Conservation (phyloP, 768 basidiomycete species). For the Phylloporus sp. region DNA sequence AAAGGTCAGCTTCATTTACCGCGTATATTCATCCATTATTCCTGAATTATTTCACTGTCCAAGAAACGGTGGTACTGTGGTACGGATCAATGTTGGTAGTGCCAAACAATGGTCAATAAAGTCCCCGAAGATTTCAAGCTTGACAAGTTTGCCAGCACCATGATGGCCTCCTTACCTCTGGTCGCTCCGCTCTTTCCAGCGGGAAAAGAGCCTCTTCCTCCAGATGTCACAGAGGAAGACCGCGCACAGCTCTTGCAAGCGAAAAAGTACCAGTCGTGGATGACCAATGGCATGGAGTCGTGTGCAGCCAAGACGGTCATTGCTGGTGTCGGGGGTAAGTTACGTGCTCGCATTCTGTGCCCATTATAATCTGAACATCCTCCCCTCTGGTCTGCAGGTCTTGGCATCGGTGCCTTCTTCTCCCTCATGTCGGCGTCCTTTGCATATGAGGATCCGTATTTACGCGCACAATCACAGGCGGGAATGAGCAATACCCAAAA, state of each 20-base stretch:
- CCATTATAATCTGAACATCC: neutral
- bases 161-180: slow-evolving; percentile 29
- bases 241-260: slow-evolving; percentile 58
- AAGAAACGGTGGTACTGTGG: too few species aligned
- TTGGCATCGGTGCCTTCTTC: slow-evolving; percentile 92
- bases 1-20: too few species aligned
- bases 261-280: slow-evolving; percentile 75
- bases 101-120: too few species aligned
- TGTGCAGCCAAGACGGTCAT: slow-evolving; percentile 81
- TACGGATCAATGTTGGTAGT: too few species aligned
- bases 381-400: slow-evolving; percentile 46
- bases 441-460: slow-evolving; percentile 89
- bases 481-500: slow-evolving; percentile 68
- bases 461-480: slow-evolving; percentile 58
- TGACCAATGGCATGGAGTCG: slow-evolving; percentile 73
- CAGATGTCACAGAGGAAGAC: slow-evolving; percentile 81
- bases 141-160: neutral
- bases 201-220: slow-evolving; percentile 86
- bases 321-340: slow-evolving; percentile 78
- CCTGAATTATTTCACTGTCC: too few species aligned
- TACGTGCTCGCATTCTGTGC: slow-evolving; percentile 3
- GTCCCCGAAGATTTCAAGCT: slow-evolving; percentile 1
- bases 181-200: slow-evolving; percentile 75
- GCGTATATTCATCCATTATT: too few species aligned
- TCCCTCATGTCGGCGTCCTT: slow-evolving; percentile 95